Percentiles rank a stretch among this genome's conserved stretches.
Evolutionary conservation across 2,329 filamentous ascomycete genomes (phyloP).

Genomic region (Trichoderma afroharzianum): DNA sequence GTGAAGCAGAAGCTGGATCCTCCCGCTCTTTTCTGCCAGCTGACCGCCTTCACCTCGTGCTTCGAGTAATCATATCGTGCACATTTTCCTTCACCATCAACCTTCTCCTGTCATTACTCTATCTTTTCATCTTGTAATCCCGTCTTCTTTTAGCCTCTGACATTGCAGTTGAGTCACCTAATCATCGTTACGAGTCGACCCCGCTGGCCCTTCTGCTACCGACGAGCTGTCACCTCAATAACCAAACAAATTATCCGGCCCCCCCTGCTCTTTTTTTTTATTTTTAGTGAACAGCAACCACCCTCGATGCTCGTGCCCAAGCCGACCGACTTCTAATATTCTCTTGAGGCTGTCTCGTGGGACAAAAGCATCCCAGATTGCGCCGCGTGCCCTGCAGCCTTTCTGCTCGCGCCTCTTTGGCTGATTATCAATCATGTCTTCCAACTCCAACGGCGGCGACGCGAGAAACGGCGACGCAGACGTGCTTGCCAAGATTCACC

Average conservation of each 20-base stretch:
- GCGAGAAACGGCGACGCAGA: constrained; percentile 38
- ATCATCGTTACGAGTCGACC: neutral
- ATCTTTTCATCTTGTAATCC: neutral
- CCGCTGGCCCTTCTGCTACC: constrained; percentile 4
- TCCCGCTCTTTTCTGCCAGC: constrained; percentile 14
- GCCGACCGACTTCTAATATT: neutral
- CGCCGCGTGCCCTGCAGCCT: constrained; percentile 14
- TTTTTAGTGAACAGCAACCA: constrained; percentile 12
- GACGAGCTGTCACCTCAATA: constrained; percentile 5
- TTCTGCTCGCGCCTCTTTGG: neutral
- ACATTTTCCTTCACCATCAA: neutral
- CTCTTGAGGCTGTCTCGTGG: constrained; percentile 11
- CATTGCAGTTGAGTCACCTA: constrained; percentile 7
- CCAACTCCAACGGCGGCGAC: constrained; percentile 38
- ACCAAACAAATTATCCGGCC: neutral
- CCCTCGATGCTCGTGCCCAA: constrained; percentile 13
- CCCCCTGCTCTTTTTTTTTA: constrained; percentile 14
- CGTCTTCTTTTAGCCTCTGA: neutral
- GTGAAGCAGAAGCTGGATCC: neutral
- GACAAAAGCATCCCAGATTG: constrained; percentile 9
- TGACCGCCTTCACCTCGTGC: constrained; percentile 12
- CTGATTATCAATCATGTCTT: constrained; percentile 30
- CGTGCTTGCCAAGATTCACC: constrained; percentile 66
- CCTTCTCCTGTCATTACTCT: neutral
- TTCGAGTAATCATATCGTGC: neutral